A percentile compares a stretch with the other conserved stretches of the same genome.
Evolutionary conservation across 176 grass and related monocot species (phyloP).

Genomic region (Oryza nivara): DNA sequence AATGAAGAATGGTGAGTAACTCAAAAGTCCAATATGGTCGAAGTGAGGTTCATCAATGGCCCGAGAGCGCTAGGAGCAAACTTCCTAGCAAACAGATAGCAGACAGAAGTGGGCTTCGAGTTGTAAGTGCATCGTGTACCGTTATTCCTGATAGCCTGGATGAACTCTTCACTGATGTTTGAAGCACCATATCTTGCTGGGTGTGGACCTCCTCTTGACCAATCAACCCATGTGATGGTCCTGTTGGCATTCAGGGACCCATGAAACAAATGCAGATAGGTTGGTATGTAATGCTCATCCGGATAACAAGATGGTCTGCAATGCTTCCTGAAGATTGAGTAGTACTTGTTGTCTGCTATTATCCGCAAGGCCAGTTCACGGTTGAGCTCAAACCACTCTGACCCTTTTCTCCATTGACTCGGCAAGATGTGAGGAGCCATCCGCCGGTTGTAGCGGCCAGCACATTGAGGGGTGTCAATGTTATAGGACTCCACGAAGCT

Average conservation of each 20-base stretch:
- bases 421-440: conserved; percentile 81
- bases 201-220: conserved; percentile 89
- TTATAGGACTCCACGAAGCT: conserved; percentile 80
- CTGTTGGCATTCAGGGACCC: conserved; percentile 73
- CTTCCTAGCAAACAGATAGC: conserved; percentile 85
- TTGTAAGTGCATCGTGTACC: conserved; percentile 69
- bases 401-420: conserved; percentile 72
- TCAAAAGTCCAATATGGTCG: conserved; percentile 67
- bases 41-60: conserved; percentile 75
- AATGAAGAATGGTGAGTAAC: neutral
- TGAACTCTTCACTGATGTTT: conserved; percentile 59
- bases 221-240: conserved; percentile 88
- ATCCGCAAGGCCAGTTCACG: conserved; percentile 67
- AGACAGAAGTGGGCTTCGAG: conserved; percentile 57
- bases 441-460: conserved; percentile 74
- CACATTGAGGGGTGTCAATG: conserved; percentile 56
- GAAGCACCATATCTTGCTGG: conserved; percentile 71
- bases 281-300: conserved; percentile 89
- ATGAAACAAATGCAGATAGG: conserved; percentile 74
- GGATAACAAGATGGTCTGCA: conserved; percentile 84
- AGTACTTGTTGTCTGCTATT: conserved; percentile 71
- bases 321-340: conserved; percentile 68
- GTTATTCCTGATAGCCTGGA: conserved; percentile 81
- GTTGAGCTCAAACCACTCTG: conserved; percentile 84
- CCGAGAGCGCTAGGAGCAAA: conserved; percentile 81